Evolutionary conservation across 1,284 basidiomycete genomes (phyloP).

Genomic region (Neonothopanus nambi): DNA sequence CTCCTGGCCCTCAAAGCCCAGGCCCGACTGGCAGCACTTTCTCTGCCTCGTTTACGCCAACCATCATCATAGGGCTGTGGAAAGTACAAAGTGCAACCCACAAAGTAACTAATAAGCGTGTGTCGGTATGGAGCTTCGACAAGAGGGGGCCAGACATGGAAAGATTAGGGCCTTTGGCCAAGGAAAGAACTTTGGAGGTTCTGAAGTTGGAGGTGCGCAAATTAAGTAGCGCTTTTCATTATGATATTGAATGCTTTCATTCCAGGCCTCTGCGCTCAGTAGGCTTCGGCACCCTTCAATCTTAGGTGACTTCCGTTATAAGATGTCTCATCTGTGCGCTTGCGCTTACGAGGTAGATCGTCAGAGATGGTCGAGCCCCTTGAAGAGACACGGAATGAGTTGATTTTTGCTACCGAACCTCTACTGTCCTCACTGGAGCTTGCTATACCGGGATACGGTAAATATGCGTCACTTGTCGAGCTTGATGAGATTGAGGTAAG

Average conservation of each 20-base stretch:
- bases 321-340: neutral
- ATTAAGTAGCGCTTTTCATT: constrained; percentile 2
- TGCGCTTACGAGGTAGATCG: neutral
- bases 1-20: constrained; percentile 56
- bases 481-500: constrained; percentile 89
- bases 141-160: constrained; percentile 79
- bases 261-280: constrained; percentile 82
- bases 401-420: constrained; percentile 93
- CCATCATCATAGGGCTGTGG: constrained; percentile 84
- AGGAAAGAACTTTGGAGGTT: constrained; percentile 77
- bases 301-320: constrained; percentile 55
- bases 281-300: constrained; percentile 92
- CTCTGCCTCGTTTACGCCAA: constrained; percentile 45
- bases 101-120: constrained; percentile 85
- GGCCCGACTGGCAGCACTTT: constrained; percentile 32
- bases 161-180: constrained; percentile 57
- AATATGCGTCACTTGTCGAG: constrained; percentile 61
- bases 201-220: constrained; percentile 82
- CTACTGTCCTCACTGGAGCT: constrained; percentile 78
- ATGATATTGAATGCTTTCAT: neutral
- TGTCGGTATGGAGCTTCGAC: constrained; percentile 89
- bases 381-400: constrained; percentile 87
- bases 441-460: constrained; percentile 66
- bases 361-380: constrained; percentile 97
- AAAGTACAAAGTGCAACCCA: constrained; percentile 82